Evolutionary conservation across 306 rosid genomes (phyloP).

Genomic region (Erythrophleum fordii): DNA sequence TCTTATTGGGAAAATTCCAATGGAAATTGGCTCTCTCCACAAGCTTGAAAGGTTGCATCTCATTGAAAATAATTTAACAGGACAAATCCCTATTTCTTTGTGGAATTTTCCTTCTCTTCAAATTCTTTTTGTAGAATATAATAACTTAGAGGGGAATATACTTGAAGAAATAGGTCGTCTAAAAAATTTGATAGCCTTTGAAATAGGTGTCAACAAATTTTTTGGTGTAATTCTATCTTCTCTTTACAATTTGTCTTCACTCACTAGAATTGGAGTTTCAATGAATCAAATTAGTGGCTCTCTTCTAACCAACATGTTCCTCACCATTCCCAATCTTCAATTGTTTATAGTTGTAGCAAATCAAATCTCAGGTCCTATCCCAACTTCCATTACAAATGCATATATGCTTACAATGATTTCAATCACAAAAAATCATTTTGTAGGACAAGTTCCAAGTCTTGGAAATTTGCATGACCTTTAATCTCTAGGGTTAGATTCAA

Average conservation of each 20-base stretch:
- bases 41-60: background rate
- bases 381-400: background rate
- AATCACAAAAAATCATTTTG: background rate
- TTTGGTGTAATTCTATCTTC: background rate
- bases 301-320: constrained; percentile 24
- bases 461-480: constrained; percentile 5
- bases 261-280: rapidly evolving
- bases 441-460: constrained; percentile 4
- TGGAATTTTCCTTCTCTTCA: background rate
- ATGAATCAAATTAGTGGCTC: background rate
- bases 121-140: rapidly evolving
- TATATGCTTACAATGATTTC: background rate
- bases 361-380: constrained; percentile 11
- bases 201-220: background rate
- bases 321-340: constrained; percentile 2
- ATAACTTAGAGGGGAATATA: background rate
- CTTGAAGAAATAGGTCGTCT: constrained; percentile 19
- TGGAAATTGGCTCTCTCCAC: constrained; percentile 16
- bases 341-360: rapidly evolving
- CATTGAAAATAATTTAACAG: background rate
- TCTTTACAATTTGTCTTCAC: background rate
- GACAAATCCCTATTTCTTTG: constrained; percentile 6
- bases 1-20: constrained; percentile 23
- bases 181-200: rapidly evolving
- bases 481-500: rapidly evolving